Percentiles rank a stretch among this genome's conserved stretches.
Evolutionary conservation across 2,329 filamentous ascomycete genomes (phyloP).

Genomic region (Meredithiella fracta): DNA sequence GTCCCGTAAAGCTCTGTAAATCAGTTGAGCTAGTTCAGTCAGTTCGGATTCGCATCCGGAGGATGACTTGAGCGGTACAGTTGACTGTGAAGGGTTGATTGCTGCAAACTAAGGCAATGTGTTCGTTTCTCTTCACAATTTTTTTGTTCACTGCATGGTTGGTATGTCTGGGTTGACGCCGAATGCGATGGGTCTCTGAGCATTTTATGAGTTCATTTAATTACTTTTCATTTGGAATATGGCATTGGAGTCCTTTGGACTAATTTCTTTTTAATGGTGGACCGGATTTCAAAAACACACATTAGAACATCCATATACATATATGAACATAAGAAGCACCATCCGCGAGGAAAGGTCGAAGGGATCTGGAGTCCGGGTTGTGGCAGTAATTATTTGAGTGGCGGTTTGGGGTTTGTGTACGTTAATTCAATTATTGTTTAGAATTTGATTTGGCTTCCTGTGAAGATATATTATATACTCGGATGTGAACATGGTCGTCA

Average conservation of each 20-base stretch:
- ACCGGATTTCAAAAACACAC: slow-evolving; percentile 7
- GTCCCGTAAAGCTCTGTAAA: slow-evolving; percentile 45
- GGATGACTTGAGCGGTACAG: background rate
- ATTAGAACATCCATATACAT: slow-evolving; percentile 2
- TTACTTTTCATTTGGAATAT: slow-evolving; percentile 7
- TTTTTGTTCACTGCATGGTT: background rate
- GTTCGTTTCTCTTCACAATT: slow-evolving; percentile 4
- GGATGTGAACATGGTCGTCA: too few relatives aligned
- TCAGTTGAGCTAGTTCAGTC: background rate
- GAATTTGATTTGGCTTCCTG: too few relatives aligned
- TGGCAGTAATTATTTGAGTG: background rate
- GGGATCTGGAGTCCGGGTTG: background rate
- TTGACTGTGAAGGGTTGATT: background rate
- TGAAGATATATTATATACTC: too few relatives aligned
- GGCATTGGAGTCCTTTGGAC: slow-evolving; percentile 7
- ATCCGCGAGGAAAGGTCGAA: background rate
- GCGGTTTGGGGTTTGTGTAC: background rate
- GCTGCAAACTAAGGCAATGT: background rate
- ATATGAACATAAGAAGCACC: slow-evolving; percentile 1
- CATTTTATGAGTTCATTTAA: slow-evolving; percentile 5
- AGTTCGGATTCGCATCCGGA: background rate
- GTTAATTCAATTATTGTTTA: too few relatives aligned
- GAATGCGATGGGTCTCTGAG: too few relatives aligned
- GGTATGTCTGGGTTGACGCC: background rate
- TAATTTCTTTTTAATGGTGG: slow-evolving; percentile 7